Conservation (phyloP, 73 alveolate species). For the Breviolum minutum region DNA sequence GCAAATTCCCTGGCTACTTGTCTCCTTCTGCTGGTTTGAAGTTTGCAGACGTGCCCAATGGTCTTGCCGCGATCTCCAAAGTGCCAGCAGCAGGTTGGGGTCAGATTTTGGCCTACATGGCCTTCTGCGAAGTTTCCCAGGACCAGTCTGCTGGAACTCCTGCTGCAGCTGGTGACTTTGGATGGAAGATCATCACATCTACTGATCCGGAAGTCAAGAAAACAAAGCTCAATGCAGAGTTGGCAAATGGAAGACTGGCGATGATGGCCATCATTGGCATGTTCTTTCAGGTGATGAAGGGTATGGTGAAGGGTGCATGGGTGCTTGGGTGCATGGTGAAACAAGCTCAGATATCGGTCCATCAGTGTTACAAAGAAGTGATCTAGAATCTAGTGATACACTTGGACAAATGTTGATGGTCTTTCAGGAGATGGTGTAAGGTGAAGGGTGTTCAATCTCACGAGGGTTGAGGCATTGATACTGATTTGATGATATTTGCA, state of each 20-base stretch:
- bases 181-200: neutral
- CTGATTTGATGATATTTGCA: too few species aligned
- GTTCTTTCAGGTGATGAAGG: neutral
- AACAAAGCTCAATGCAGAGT: neutral
- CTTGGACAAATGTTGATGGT: too few species aligned
- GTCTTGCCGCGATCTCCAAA: neutral
- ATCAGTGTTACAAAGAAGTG: too few species aligned
- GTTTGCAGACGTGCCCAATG: neutral
- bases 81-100: neutral
- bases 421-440: too few species aligned
- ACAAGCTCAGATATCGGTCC: too few species aligned
- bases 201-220: neutral
- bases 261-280: constrained; percentile 13
- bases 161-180: constrained; percentile 6
- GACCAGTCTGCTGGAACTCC: neutral
- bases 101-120: constrained; percentile 17
- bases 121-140: constrained; percentile 3
- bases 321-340: too few species aligned
- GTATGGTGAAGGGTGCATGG: too few species aligned
- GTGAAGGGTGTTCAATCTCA: too few species aligned
- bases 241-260: neutral
- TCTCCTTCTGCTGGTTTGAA: neutral
- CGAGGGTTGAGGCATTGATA: too few species aligned
- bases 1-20: neutral
- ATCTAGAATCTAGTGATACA: too few species aligned